phyloP scores from a whole-genome alignment of 2,329 filamentous ascomycete species.

The Rutstroemia sp. region DNA sequence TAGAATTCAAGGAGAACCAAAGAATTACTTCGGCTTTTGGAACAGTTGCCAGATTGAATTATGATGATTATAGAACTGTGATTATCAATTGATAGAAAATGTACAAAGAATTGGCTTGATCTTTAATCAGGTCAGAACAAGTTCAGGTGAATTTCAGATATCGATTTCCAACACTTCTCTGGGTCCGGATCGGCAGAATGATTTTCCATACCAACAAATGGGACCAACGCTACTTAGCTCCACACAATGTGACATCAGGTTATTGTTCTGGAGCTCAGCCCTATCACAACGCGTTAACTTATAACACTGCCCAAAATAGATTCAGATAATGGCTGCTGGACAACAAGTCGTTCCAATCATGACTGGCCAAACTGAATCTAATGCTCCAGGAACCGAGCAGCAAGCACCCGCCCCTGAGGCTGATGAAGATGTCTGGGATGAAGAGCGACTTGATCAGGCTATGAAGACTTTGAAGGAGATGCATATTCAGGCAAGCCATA shows the following conservation, averaged over 20 bases:
- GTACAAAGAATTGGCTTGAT: too few relatives aligned
- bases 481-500: conserved; percentile 29
- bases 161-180: not conserved
- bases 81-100: too few relatives aligned
- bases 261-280: not conserved
- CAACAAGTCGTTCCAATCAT: not conserved
- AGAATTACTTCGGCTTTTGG: too few relatives aligned
- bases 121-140: not conserved
- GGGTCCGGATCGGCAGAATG: not conserved
- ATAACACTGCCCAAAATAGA: not conserved
- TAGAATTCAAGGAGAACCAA: too few relatives aligned
- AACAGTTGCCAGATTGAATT: too few relatives aligned
- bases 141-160: not conserved
- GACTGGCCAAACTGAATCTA: not conserved
- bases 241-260: not conserved
- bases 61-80: too few relatives aligned
- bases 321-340: not conserved
- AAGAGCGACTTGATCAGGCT: conserved; percentile 26
- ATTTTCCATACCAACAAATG: too few relatives aligned
- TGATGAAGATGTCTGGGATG: conserved; percentile 27
- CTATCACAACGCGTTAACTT: too few relatives aligned
- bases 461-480: conserved; percentile 30
- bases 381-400: not conserved
- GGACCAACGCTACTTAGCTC: not conserved
- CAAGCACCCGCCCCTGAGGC: not conserved